Evolutionary conservation across 1,284 basidiomycete species (phyloP).

Genomic region (Stygiomarasmius scandens): DNA sequence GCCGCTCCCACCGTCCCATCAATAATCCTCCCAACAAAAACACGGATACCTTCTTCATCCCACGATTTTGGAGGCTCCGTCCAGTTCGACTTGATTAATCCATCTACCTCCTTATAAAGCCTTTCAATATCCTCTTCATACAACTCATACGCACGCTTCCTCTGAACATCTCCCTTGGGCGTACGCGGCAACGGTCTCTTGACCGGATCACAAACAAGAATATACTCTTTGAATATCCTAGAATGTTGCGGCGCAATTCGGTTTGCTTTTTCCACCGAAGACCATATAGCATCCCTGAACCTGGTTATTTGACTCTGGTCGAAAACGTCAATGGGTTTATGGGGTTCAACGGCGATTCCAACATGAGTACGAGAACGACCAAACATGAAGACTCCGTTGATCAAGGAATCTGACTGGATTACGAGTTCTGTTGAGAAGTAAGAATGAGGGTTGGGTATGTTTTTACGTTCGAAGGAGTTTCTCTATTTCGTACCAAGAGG

Average conservation of each 20-base stretch:
- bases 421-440: neutral
- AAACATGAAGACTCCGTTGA: constrained; percentile 15
- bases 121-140: constrained; percentile 10
- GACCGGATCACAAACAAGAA: constrained; percentile 25
- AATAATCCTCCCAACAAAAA: neutral
- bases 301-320: constrained; percentile 3
- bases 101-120: neutral
- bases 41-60: neutral
- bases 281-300: constrained; percentile 18
- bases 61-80: neutral
- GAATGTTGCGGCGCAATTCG: constrained; percentile 32
- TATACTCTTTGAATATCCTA: constrained; percentile 35
- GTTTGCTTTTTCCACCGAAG: constrained; percentile 35
- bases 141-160: constrained; percentile 1
- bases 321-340: constrained; percentile 1
- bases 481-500: neutral
- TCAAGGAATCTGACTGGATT: constrained; percentile 1
- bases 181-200: constrained; percentile 26
- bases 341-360: constrained; percentile 14
- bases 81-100: neutral
- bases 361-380: constrained; percentile 13
- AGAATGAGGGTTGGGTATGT: neutral
- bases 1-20: neutral
- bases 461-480: neutral
- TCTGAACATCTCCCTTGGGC: constrained; percentile 6